These are phyloP conservation scores for Schrenkiella parvula DNA, from an alignment of 345 rosid genomes.

Conservation along the genomic window DNA sequence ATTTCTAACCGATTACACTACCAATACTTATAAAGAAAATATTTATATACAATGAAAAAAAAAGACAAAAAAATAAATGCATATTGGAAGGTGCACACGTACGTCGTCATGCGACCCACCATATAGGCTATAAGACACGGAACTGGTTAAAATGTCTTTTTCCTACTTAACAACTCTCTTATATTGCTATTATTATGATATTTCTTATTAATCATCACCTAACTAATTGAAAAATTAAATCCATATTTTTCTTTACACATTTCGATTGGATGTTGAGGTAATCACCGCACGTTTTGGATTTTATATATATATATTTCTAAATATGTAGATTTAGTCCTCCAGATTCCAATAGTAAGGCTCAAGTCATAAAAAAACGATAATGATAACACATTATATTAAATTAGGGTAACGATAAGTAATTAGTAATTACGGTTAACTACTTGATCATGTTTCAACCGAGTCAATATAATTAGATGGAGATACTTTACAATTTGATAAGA, in stretches of 20 bases:
- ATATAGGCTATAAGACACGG: slow-evolving; percentile 13
- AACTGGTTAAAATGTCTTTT: slow-evolving; percentile 43
- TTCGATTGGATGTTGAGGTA: slow-evolving; percentile 28
- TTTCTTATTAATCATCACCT: slow-evolving; percentile 4
- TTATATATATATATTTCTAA: background rate
- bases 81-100: slow-evolving; percentile 31
- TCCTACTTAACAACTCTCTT: slow-evolving; percentile 34
- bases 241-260: background rate
- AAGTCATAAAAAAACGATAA: too few species aligned
- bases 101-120: slow-evolving; percentile 39
- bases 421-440: too few species aligned
- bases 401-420: too few species aligned
- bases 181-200: background rate
- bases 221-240: background rate
- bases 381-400: too few species aligned
- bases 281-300: slow-evolving; percentile 28
- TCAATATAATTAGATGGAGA: background rate
- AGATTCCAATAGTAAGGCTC: slow-evolving; percentile 7
- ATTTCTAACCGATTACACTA: background rate
- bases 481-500: background rate
- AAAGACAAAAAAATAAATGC: background rate
- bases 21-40: background rate
- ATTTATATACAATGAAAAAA: background rate
- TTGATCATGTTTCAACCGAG: too few species aligned
- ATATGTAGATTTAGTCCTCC: background rate